Evolutionary conservation across 345 rosid genomes (phyloP), one percentile per base, ranked within the genome.

Genomic region (Populus simonii): DNA sequence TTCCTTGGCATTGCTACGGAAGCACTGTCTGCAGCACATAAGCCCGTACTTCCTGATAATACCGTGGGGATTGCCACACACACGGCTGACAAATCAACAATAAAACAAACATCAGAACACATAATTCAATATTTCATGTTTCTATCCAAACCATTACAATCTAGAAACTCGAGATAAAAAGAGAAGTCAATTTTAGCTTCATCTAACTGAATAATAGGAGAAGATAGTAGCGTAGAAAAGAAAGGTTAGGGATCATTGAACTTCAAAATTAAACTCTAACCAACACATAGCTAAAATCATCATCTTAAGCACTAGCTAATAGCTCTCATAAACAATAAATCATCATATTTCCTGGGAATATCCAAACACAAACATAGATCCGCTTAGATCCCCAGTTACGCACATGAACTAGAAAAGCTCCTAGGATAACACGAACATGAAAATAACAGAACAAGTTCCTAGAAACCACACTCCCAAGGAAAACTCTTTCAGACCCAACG

Each of bases 21-120:
- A 82, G 85, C 85, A 82, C 68, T 82, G 85, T 41, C 85, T 82
- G 76, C 85, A 82, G 79, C 85, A 82, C 85, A 82, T 82, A 10
- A 82, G 85, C 12, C 85, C 85, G n/a, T 82, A 82, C 80, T 82
- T 82, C 74, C 85, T 71, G 71, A 82, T 82, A 20, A 82, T 39
- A 35, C 82, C 85, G 47, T 82, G 85, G 55, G 85, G 79, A 66
- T 82, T 82, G 39, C 85, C 85, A 27, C 85, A 82, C 49, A 82
- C 85, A 39, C 85, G 85, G 71, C 85, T 82, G 66, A 61, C 71
- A 67, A 33, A 73, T 29, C 7, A 38, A 35, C 9, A 63, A 4
- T 20, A 39, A 63, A 12, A 45, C 18, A 22, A 41, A 70, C 47
- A 70, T 38, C 2, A 70, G 47, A 38, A 43, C 9, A 13, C 17